A percentile compares a stretch with the other conserved stretches of the same genome.
phyloP scores from a whole-genome alignment of 768 basidiomycete genomes.

The Leccinellum rugosiceps region DNA sequence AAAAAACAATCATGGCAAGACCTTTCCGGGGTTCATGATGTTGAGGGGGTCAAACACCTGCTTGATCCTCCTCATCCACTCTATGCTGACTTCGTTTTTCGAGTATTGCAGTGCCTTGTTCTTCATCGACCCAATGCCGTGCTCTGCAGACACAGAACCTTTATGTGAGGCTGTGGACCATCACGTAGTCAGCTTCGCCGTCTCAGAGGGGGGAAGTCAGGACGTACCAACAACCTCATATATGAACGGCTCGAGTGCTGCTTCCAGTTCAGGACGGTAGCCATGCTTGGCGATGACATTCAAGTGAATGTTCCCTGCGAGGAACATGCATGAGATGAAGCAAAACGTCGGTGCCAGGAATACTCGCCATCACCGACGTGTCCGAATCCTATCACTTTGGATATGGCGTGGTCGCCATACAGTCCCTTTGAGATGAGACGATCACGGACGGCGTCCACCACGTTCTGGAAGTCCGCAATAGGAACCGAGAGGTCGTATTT shows the following conservation, averaged over 20 bases:
- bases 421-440: slow-evolving; percentile 68
- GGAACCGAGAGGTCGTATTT: slow-evolving; percentile 97
- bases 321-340: not conserved
- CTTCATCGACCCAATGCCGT: slow-evolving; percentile 97
- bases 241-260: slow-evolving; percentile 89
- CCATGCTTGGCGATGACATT: slow-evolving; percentile 77
- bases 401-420: slow-evolving; percentile 69
- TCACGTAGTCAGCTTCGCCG: slow-evolving; percentile 1
- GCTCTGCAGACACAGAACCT: slow-evolving; percentile 95
- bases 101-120: slow-evolving; percentile 86
- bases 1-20: slow-evolving; percentile 38
- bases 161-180: slow-evolving; percentile 56
- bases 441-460: slow-evolving; percentile 78
- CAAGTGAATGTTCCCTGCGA: slow-evolving; percentile 85
- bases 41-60: slow-evolving; percentile 83
- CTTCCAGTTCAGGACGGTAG: slow-evolving; percentile 81
- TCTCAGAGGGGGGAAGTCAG: not conserved
- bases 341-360: not conserved
- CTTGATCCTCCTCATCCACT: slow-evolving; percentile 89
- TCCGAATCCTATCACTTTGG: slow-evolving; percentile 88
- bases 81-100: slow-evolving; percentile 75
- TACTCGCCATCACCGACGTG: slow-evolving; percentile 92
- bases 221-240: slow-evolving; percentile 85
- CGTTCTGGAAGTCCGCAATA: slow-evolving; percentile 77
- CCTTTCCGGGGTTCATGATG: slow-evolving; percentile 92